These are phyloP conservation scores for Acer negundo DNA, from an alignment of 345 rosid species.

Conservation along the genomic window DNA sequence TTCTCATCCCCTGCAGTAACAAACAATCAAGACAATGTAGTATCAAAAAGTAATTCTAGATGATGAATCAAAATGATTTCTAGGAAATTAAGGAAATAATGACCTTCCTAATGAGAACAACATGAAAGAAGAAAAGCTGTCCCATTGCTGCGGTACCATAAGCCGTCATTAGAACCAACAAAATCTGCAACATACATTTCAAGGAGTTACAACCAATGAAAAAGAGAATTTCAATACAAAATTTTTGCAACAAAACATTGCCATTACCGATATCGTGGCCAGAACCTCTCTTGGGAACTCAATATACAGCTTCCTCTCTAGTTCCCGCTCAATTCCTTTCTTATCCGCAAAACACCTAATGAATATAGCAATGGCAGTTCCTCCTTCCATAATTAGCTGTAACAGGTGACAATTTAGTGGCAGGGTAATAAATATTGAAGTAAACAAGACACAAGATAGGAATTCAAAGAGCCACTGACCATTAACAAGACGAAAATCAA, in stretches of 20 bases:
- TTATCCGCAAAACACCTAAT: slow-evolving; percentile 86
- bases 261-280: slow-evolving; percentile 77
- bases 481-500: slow-evolving; percentile 79
- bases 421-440: background rate
- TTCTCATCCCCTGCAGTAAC: slow-evolving; percentile 81
- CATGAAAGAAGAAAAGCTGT: slow-evolving; percentile 93
- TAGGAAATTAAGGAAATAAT: background rate
- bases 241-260: background rate
- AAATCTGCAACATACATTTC: slow-evolving; percentile 46
- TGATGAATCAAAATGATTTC: background rate
- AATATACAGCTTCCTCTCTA: slow-evolving; percentile 51
- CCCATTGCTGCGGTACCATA: slow-evolving; percentile 96
- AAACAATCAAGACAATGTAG: background rate
- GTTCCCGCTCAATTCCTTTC: slow-evolving; percentile 78
- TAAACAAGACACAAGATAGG: background rate
- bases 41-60: background rate
- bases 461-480: slow-evolving; percentile 47
- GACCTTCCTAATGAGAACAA: slow-evolving; percentile 95
- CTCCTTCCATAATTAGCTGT: slow-evolving; percentile 90
- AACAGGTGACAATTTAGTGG: slow-evolving; percentile 13
- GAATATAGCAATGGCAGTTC: slow-evolving; percentile 83
- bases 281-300: slow-evolving; percentile 79
- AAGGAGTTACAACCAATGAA: slow-evolving; percentile 21
- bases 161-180: slow-evolving; percentile 72
- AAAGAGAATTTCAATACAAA: slow-evolving; percentile 9